A percentile compares a stretch with the other conserved stretches of the same genome.
These are phyloP conservation scores for Babesia sp. DNA, from an alignment of 169 alveolate genomes.

Conservation along the genomic window DNA sequence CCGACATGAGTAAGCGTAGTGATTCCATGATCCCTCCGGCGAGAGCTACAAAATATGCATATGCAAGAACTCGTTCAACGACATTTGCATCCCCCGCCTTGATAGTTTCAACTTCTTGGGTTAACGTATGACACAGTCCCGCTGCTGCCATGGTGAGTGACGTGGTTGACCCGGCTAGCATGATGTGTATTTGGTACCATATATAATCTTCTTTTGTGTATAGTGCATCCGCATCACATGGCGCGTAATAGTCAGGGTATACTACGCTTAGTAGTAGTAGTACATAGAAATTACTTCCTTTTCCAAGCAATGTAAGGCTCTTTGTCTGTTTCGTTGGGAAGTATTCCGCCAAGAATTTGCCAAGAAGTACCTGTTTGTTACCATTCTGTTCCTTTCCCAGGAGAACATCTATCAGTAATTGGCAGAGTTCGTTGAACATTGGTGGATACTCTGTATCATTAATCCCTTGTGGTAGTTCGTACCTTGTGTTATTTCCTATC, in stretches of 20 bases:
- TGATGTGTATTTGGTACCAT: constrained; percentile 56
- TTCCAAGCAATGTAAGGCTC: constrained; percentile 5
- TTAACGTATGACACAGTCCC: constrained; percentile 35
- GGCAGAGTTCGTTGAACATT: constrained; percentile 32
- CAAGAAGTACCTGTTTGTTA: constrained; percentile 35
- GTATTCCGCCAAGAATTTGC: constrained; percentile 37
- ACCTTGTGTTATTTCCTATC: background rate
- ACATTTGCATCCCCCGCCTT: constrained; percentile 33
- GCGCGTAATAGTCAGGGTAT: constrained; percentile 58
- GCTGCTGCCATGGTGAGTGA: constrained; percentile 33
- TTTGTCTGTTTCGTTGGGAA: constrained; percentile 33
- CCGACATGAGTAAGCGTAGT: constrained; percentile 58
- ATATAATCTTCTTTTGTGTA: constrained; percentile 61
- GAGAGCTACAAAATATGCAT: constrained; percentile 64
- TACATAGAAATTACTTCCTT: constrained; percentile 51
- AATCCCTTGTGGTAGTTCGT: constrained; percentile 7
- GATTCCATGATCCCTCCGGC: constrained; percentile 68
- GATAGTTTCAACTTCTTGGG: constrained; percentile 49
- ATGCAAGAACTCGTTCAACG: constrained; percentile 37
- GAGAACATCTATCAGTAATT: constrained; percentile 10
- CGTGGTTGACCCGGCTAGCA: constrained; percentile 39
- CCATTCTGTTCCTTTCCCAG: constrained; percentile 6
- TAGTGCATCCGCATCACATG: constrained; percentile 41
- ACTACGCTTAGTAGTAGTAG: constrained; percentile 39
- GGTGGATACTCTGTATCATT: constrained; percentile 47